Evolutionary conservation across 2,329 filamentous ascomycete genomes (phyloP), one percentile per base, ranked within the genome.

Genomic region (Fusarium sp.): DNA sequence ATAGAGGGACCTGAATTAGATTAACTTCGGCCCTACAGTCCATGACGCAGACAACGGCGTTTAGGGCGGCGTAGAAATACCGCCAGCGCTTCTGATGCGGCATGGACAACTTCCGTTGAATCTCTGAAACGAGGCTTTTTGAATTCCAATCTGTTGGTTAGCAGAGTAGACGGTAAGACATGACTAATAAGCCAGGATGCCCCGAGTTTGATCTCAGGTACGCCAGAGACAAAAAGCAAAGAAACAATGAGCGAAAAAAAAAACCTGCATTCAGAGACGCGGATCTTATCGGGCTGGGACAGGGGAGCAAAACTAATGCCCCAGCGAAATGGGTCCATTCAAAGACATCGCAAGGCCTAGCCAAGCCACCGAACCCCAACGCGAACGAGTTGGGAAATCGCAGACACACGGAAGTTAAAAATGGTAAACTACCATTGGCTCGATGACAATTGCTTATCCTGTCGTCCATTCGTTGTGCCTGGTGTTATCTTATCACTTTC

Each of bases 321-420:
- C 63, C 68, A 74, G 71, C 55, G 56, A 68, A 72, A 71, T 69
- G 72, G 64, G 47, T 42, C 69, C 54, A 32, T 38, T 41, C 36
- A 54, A 47, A 65, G 51, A 65, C 58, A 69, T 42, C 58, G 63
- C 62, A 73, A 66, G 69, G 63, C 56, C 66, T 53, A 74, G 70
- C 71, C 70, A 70, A 77, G 75, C 75, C 75, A 74, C 72, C 67
- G 41, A 70, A 71, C 61, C 68, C 69, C 66, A 76, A 73, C 70
- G 54, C 69, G 71, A 77, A 51, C 66, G 53, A 70, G 62, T 60
- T 42, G 61, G 67, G 64, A 57, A 72, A 66, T 63, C 51, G 18
- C 48, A 72, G 60, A 61, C 68, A 70, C 60, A 70, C 61, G 57
- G 51, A 65, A 74, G 70, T 63, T 56, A 38, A 51, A 73, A 60